Evolutionary conservation across 2,329 filamentous ascomycete genomes (phyloP).

Genomic region (Eurotiales sp.): DNA sequence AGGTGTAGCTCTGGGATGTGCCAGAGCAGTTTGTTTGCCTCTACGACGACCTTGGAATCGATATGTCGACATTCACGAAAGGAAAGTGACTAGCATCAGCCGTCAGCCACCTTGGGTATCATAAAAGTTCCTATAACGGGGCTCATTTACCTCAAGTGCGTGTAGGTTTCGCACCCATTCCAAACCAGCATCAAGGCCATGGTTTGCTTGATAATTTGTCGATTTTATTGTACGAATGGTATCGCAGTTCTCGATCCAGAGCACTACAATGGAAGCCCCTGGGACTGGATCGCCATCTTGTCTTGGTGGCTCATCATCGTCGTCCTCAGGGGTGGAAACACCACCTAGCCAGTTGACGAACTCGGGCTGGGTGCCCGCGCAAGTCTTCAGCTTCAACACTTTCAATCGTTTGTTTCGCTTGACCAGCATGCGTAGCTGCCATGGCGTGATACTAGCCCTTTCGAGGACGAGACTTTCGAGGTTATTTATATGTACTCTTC

Average conservation of each 20-base stretch:
- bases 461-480: conserved; percentile 29
- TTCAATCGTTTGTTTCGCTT: conserved; percentile 26
- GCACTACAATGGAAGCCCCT: conserved; percentile 21
- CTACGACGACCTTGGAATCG: conserved; percentile 20
- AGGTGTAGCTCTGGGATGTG: conserved; percentile 25
- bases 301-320: conserved; percentile 9
- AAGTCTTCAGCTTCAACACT: conserved; percentile 29
- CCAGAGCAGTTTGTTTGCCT: conserved; percentile 25
- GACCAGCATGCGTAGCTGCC: conserved; percentile 32
- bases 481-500: conserved; percentile 20
- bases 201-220: conserved; percentile 3
- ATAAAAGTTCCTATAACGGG: not conserved
- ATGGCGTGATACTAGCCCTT: conserved; percentile 31
- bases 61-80: conserved; percentile 24
- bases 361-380: conserved; percentile 29
- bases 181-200: conserved; percentile 19
- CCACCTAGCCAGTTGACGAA: conserved; percentile 34
- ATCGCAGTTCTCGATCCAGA: conserved; percentile 29
- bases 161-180: conserved; percentile 25
- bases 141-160: conserved; percentile 20
- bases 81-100: conserved; percentile 24
- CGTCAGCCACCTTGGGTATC: not conserved
- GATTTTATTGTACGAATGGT: conserved; percentile 17
- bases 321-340: conserved; percentile 15
- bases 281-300: conserved; percentile 15